phyloP scores from a whole-genome alignment of 306 rosid species.

The Oxytropis ochrocephala region DNA sequence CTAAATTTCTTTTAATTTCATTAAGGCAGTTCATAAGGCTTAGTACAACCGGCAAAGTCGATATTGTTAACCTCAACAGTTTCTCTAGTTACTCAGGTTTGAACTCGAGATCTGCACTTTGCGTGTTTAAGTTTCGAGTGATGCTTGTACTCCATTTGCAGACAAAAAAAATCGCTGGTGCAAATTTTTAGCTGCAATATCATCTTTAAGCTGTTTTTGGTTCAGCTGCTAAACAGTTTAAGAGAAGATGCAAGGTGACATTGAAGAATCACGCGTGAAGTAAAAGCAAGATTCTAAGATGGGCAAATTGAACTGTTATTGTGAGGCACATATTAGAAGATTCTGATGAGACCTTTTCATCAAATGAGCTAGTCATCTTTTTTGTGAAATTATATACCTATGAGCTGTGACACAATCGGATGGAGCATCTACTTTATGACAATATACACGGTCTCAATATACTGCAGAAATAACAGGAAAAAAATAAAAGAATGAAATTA shows the following conservation, averaged over 20 bases:
- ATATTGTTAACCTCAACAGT: too few relatives aligned
- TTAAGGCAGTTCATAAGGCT: too few relatives aligned
- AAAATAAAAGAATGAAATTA: too few relatives aligned
- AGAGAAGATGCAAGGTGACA: neutral
- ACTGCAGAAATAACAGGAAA: neutral
- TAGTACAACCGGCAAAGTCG: too few relatives aligned
- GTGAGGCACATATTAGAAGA: neutral
- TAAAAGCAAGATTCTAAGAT: neutral
- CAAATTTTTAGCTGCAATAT: neutral
- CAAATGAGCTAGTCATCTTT: neutral
- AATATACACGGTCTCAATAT: neutral
- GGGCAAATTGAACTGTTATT: neutral
- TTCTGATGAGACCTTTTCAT: neutral
- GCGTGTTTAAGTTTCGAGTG: too few relatives aligned
- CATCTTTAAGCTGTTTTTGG: neutral
- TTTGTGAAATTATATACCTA: neutral
- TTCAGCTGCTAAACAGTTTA: neutral
- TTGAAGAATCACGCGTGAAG: neutral
- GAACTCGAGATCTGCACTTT: too few relatives aligned
- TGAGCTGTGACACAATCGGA: neutral
- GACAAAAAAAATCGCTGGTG: neutral
- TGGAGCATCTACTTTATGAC: slow-evolving; percentile 7
- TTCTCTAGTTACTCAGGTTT: too few relatives aligned
- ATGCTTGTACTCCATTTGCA: too few relatives aligned
- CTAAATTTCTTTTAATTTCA: too few relatives aligned